Conservation (phyloP, 1,284 basidiomycete genomes). For the Ganoderma multipileum region DNA sequence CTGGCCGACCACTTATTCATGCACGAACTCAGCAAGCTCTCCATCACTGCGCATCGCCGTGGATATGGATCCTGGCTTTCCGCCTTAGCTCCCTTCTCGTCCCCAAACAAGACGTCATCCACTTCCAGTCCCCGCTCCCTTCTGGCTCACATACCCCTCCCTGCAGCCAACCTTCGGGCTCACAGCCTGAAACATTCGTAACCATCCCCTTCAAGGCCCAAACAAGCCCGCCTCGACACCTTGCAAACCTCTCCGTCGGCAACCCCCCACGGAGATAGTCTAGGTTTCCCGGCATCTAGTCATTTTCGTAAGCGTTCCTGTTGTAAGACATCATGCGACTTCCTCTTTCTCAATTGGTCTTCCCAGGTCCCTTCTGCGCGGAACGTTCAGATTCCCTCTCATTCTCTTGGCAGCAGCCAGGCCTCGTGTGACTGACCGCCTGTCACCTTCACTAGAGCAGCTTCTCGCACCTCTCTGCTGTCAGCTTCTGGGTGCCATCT, state of each 20-base stretch:
- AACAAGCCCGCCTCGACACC: background rate
- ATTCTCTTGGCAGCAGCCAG: conserved; percentile 26
- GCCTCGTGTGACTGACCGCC: conserved; percentile 18
- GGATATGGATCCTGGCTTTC: conserved; percentile 14
- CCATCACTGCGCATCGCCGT: conserved; percentile 24
- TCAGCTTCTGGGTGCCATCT: conserved; percentile 5
- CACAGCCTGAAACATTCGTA: background rate
- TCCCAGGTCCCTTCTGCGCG: conserved; percentile 3
- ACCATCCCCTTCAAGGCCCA: background rate
- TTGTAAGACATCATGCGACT: conserved; percentile 1
- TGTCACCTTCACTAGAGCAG: conserved; percentile 20
- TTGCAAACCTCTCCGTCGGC: background rate
- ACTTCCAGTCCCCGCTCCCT: conserved; percentile 15
- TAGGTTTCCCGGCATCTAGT: conserved; percentile 6
- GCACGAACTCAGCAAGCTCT: conserved; percentile 12
- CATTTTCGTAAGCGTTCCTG: background rate
- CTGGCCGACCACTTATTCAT: conserved; percentile 1
- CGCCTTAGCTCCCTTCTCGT: conserved; percentile 16
- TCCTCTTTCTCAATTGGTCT: background rate
- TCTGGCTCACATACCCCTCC: conserved; percentile 15
- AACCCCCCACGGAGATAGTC: background rate
- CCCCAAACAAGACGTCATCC: conserved; percentile 13
- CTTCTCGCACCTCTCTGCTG: conserved; percentile 26
- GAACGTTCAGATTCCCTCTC: conserved; percentile 5
- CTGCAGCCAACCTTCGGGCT: background rate